Evolutionary conservation across 257 asterid genomes (phyloP).

Genomic region (Knoxia roxburghii): DNA sequence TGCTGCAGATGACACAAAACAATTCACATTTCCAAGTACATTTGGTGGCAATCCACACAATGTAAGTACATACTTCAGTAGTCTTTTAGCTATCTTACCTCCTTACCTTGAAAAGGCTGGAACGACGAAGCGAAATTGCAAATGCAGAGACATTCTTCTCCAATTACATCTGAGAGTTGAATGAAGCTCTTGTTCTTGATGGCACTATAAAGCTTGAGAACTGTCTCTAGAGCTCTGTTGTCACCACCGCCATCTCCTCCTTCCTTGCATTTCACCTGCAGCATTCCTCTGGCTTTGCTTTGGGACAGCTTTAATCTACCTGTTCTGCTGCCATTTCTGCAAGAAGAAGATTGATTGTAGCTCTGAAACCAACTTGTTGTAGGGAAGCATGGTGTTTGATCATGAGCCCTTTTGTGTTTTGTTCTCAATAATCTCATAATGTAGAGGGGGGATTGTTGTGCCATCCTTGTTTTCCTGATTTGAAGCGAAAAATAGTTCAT

Average conservation of each 20-base stretch:
- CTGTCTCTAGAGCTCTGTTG: conserved; percentile 48
- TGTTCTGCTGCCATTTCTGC: not conserved
- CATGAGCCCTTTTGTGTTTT: not conserved
- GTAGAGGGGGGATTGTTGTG: conserved; percentile 1
- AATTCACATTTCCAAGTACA: too few relatives aligned
- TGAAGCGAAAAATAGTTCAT: conserved; percentile 7
- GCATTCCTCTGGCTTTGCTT: conserved; percentile 6
- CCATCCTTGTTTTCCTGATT: not conserved
- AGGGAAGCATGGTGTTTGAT: not conserved
- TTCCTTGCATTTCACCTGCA: conserved; percentile 23
- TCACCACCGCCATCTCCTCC: conserved; percentile 21
- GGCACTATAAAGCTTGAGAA: conserved; percentile 57
- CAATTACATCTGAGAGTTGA: conserved; percentile 50
- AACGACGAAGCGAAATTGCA: conserved; percentile 46
- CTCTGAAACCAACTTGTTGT: conserved; percentile 6
- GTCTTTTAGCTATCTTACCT: conserved; percentile 28
- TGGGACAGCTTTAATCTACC: not conserved
- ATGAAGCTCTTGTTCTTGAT: conserved; percentile 37
- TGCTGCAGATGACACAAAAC: conserved; percentile 42
- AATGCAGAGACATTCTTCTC: conserved; percentile 63
- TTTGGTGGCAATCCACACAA: too few relatives aligned
- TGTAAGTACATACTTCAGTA: too few relatives aligned
- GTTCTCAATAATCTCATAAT: conserved; percentile 7
- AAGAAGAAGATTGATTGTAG: conserved; percentile 4
- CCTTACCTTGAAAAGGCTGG: conserved; percentile 58